phyloP scores from a whole-genome alignment of 2,329 filamentous ascomycete genomes.

The Tympanopsis confertula region DNA sequence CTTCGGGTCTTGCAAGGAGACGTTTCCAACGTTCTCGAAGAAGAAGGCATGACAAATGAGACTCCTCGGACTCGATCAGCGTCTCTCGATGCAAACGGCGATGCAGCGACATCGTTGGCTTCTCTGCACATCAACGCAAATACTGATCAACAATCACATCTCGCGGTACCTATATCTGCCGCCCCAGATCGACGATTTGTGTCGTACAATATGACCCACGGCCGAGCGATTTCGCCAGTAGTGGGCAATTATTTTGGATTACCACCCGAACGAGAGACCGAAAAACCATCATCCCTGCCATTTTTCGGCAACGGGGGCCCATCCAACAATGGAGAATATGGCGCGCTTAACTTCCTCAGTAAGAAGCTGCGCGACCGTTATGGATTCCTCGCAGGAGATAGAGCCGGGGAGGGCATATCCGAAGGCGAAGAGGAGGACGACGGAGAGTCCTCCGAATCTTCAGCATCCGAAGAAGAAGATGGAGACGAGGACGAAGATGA shows the following conservation, averaged over 20 bases:
- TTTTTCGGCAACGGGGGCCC: neutral
- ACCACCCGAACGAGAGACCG: neutral
- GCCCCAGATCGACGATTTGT: neutral
- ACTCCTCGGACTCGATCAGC: neutral
- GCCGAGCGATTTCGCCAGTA: neutral
- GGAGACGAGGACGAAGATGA: slow-evolving; percentile 11
- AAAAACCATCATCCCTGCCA: neutral
- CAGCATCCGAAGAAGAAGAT: slow-evolving; percentile 4
- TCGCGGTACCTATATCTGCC: neutral
- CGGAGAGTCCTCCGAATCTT: slow-evolving; percentile 9
- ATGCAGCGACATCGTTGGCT: neutral
- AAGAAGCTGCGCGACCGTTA: slow-evolving; percentile 21
- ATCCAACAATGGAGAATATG: too few relatives aligned
- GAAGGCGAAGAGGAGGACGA: slow-evolving; percentile 7
- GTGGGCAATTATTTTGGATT: slow-evolving; percentile 1
- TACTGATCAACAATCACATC: neutral
- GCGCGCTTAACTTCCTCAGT: too few relatives aligned
- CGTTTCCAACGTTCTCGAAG: slow-evolving; percentile 9
- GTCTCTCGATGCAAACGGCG: neutral
- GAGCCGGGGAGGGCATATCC: slow-evolving; percentile 17
- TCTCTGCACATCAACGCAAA: neutral
- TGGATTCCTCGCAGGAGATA: too few relatives aligned
- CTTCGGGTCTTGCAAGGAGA: slow-evolving; percentile 22
- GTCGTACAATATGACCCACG: neutral
- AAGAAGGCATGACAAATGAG: neutral